Conservation (phyloP, 192 early-diverging fungal genomes). For the Backusella australiensis region DNA sequence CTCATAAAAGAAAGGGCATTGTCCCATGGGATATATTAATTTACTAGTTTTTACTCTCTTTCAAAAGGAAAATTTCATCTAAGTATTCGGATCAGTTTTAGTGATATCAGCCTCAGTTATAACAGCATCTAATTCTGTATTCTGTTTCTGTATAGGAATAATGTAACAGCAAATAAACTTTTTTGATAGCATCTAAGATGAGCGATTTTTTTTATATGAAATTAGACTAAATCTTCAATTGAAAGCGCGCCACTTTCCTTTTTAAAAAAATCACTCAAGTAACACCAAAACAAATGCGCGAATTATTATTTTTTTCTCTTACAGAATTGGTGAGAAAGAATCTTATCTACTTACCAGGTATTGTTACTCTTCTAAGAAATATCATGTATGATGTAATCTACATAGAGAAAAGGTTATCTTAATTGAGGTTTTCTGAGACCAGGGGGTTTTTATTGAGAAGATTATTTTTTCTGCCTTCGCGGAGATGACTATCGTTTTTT, state of each 20-base stretch:
- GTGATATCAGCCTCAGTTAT: neutral
- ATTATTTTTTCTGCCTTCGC: no score
- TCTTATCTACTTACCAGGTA: neutral
- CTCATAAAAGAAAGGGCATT: no score
- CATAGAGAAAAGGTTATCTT: neutral
- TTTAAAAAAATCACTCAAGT: neutral
- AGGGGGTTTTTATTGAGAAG: neutral
- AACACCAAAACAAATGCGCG: neutral
- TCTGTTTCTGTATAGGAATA: neutral
- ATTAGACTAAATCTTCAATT: neutral
- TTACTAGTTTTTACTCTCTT: no score
- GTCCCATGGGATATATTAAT: no score
- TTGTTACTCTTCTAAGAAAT: neutral
- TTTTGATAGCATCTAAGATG: neutral
- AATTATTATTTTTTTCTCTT: neutral
- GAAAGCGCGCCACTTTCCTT: neutral
- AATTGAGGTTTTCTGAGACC: neutral
- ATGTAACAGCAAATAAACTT: neutral
- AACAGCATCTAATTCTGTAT: neutral
- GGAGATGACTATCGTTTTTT: neutral
- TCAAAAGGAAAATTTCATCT: neutral
- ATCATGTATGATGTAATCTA: neutral
- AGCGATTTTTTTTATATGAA: neutral
- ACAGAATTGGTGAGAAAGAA: neutral
- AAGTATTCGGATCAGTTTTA: neutral